phyloP scores from a whole-genome alignment of 176 grass and related monocot species.

The Carex scoparia region DNA sequence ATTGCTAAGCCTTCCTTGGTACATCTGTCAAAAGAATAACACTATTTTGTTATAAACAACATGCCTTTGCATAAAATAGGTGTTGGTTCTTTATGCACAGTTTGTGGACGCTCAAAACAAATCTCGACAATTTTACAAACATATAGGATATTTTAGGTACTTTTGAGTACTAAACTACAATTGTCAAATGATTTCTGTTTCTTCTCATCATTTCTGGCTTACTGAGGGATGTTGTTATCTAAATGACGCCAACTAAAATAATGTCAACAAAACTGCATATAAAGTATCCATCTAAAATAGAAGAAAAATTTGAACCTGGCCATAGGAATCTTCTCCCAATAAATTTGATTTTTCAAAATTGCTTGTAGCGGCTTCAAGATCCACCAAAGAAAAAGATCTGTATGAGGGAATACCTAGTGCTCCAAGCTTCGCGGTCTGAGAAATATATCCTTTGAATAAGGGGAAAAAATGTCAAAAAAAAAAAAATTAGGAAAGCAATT shows the following conservation, averaged over 20 bases:
- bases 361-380: conserved; percentile 73
- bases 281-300: neutral
- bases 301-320: conserved; percentile 42
- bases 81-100: neutral
- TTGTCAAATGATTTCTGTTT: neutral
- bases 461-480: neutral
- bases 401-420: conserved; percentile 64
- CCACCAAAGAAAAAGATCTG: conserved; percentile 61
- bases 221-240: neutral
- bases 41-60: neutral
- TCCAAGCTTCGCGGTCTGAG: conserved; percentile 57
- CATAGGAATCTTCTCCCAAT: conserved; percentile 55
- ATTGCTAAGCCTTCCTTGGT: conserved; percentile 50
- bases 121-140: neutral
- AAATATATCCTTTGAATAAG: conserved; percentile 50
- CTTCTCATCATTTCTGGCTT: neutral
- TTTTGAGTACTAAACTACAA: neutral
- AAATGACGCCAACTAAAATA: neutral
- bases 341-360: conserved; percentile 55
- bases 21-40: conserved; percentile 39
- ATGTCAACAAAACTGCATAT: neutral
- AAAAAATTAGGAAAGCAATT: neutral
- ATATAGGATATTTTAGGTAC: neutral
- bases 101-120: neutral
- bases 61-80: neutral